These are phyloP conservation scores for Trichoderma asperelloides DNA, from an alignment of 495 filamentous ascomycete genomes.

Conservation along the genomic window DNA sequence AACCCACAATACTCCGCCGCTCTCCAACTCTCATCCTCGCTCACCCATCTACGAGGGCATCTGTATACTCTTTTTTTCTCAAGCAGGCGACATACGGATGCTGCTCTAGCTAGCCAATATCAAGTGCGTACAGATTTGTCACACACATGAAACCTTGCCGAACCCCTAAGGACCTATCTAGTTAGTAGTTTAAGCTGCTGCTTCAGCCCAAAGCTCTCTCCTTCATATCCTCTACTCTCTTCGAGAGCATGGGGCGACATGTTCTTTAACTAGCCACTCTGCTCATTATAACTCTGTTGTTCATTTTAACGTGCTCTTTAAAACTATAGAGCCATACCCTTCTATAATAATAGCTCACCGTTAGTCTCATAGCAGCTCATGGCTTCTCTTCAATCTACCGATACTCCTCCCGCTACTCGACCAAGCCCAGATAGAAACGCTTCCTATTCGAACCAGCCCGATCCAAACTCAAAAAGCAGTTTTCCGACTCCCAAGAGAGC, in stretches of 20 bases:
- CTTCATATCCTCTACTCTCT: background rate
- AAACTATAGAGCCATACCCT: background rate
- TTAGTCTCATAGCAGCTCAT: background rate
- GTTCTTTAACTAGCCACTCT: background rate
- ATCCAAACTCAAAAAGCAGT: background rate
- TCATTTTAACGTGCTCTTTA: background rate
- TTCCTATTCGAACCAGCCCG: background rate
- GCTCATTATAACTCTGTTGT: background rate
- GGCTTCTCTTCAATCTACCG: constrained; percentile 4
- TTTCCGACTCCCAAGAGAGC: constrained; percentile 5
- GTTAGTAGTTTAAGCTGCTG: background rate
- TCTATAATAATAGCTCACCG: background rate
- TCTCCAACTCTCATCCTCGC: background rate
- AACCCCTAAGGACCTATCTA: background rate
- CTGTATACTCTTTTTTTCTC: background rate
- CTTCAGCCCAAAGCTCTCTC: background rate
- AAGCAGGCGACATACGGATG: background rate
- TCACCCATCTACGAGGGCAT: background rate
- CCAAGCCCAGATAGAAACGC: background rate
- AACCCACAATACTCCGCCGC: background rate
- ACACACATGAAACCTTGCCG: background rate
- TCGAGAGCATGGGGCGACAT: background rate
- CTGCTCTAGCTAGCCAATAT: background rate
- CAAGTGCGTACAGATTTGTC: background rate
- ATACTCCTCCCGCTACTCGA: background rate